phyloP scores from a whole-genome alignment of 1,139 yeast species.

The Pichia sp. region DNA sequence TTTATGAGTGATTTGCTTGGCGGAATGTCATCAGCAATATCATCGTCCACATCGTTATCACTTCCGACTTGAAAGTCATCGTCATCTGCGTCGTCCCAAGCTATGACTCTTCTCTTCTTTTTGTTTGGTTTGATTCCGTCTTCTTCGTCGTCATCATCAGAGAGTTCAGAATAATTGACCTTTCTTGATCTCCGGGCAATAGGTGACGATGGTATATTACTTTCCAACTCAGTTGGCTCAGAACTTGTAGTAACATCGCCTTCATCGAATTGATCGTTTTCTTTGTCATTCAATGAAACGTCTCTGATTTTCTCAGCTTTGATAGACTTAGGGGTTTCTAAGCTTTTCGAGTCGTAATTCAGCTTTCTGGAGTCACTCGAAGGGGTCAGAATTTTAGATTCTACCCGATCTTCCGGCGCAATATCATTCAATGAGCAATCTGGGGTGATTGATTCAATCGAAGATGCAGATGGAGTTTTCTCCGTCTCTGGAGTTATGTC shows the following conservation, averaged over 20 bases:
- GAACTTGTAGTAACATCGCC: background rate
- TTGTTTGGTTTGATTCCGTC: slow-evolving; percentile 9
- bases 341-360: background rate
- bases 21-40: slow-evolving; percentile 16
- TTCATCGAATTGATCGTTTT: background rate
- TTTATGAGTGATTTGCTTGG: slow-evolving; percentile 10
- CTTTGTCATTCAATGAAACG: background rate
- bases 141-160: slow-evolving; percentile 26
- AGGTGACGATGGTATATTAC: slow-evolving; percentile 18
- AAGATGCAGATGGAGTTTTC: background rate
- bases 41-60: slow-evolving; percentile 15
- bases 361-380: background rate
- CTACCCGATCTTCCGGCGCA: background rate
- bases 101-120: slow-evolving; percentile 15
- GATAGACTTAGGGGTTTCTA: slow-evolving; percentile 13
- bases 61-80: slow-evolving; percentile 16
- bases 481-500: too few species aligned
- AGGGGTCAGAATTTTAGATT: background rate
- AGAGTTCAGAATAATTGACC: slow-evolving; percentile 32
- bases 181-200: slow-evolving; percentile 17
- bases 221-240: background rate
- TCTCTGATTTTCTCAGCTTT: slow-evolving; percentile 1
- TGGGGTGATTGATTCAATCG: slow-evolving; percentile 12
- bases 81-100: slow-evolving; percentile 25
- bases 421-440: slow-evolving; percentile 15